Evolutionary conservation across 768 basidiomycete species (phyloP), one percentile per base, ranked within the genome.

Genomic region (Serendipita sp.): DNA sequence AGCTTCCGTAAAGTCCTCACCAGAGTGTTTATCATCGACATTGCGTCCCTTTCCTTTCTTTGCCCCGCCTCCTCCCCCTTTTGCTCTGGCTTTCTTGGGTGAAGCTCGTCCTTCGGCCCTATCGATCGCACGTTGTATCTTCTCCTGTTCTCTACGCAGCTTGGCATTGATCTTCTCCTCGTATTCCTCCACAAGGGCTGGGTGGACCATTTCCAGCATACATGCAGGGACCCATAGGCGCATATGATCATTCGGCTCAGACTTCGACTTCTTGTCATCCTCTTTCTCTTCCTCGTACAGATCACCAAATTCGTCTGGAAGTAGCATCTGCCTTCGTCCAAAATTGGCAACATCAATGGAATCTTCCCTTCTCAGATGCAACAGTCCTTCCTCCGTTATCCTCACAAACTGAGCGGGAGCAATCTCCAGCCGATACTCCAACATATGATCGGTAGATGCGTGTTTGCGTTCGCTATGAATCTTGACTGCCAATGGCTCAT

Each of bases 141-240:
- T 71, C 45, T 64, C 68, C 46, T 47, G 64, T 70, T 84, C 81
- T 72, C 82, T 83, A 45, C 73, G 75, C 45, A 72, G 72, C 68
- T 84, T 88, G 66, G 71, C 73, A 66, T 76, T 76, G 67, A 78
- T 73, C 15, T 70, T 68, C 10, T 76, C 79, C 65, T 89, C 83
- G 67, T 79, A 92, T 16, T 79, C 79, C 47, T 80, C 74, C 3
- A 86, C 85, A 28, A 94, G 71, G 2, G 74, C 73, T 7, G 89
- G 87, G 66, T 84, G 86, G 1, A 81, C 89, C 37, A 83, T 72
- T 11, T 76, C 74, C 10, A 93, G 80, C 78, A 95, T 86, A 63
- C 80, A 84, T 28, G 87, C 89, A 0, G 92, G 88, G 74, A 92
- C 80, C 92, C 92, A 95, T 10, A 92, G 71, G 13, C 86, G 79